Base-by-base conservation (phyloP, 169 alveolate species). In the Plasmodium fragile region DNA sequence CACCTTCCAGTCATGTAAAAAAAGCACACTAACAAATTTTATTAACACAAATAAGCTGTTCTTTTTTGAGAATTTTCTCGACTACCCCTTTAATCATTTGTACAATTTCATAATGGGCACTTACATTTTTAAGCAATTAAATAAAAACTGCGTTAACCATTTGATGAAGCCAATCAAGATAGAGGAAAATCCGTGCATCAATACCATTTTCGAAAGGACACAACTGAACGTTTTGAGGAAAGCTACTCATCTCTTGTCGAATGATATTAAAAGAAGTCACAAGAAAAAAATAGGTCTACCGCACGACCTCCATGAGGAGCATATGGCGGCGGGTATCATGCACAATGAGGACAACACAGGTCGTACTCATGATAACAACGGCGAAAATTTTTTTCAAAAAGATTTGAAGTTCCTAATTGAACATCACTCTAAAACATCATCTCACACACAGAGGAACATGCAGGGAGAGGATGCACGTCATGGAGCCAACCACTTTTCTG, bases 41-140 rank as follows among this genome's bases (percentile, higher is more conserved):
- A 89, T 89, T 30, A 89, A 89, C 81, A 43, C 94, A 59, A 89
- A 89, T 65, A 89, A 89, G 70, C 70, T 89, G 36, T 89, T 89
- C 52, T 89, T 55, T 16, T 89, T 89, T 78, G 94, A 89, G 36
- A 78, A 89, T 53, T 89, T 89, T 36, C 49, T 89, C 32, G 32
- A 89, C 34, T 18, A 25, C 5, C 94, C 94, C 16, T 89, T 89
- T 6, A 89, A 89, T 22, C 94, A 89, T 78, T 78, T 89, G 41
- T 89, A 89, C 65, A 89, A 78, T 59, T 89, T 78, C 28, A 28
- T 89, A 78, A 13, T 89, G 81, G 94, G 94, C 22, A 89, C 94
- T 0, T 89, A 89, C 71, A 69, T 89, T 13, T 89, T 89, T 34
- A 89, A 89, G 43, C 49, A 77, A 18, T 32, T 89, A 36, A 77